These are phyloP conservation scores for Ustilago nuda DNA, from an alignment of 1,284 basidiomycete species.

Conservation along the genomic window DNA sequence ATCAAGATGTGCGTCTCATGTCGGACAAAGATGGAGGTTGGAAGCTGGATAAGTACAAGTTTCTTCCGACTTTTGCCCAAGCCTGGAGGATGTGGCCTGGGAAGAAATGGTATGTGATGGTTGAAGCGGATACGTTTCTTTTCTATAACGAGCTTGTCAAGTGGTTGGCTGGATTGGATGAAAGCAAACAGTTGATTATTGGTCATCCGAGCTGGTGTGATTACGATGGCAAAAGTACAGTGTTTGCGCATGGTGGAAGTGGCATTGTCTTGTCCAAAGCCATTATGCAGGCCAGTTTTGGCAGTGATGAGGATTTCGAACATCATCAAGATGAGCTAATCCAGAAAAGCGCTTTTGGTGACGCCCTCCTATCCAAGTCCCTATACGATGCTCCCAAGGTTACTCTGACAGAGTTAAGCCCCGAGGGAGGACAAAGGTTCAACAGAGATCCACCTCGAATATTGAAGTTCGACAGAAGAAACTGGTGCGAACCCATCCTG, in stretches of 20 bases:
- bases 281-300: slow-evolving; percentile 35
- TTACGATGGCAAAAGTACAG: slow-evolving; percentile 28
- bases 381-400: slow-evolving; percentile 31
- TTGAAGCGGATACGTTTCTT: slow-evolving; percentile 58
- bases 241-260: slow-evolving; percentile 45
- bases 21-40: slow-evolving; percentile 33
- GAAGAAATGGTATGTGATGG: slow-evolving; percentile 51
- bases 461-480: slow-evolving; percentile 21
- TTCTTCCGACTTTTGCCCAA: slow-evolving; percentile 45
- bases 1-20: slow-evolving; percentile 27
- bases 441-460: slow-evolving; percentile 33
- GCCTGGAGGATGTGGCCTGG: slow-evolving; percentile 30
- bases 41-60: slow-evolving; percentile 58
- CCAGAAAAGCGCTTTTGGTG: slow-evolving; percentile 37
- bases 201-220: slow-evolving; percentile 42
- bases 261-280: slow-evolving; percentile 39
- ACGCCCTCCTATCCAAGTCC: slow-evolving; percentile 46
- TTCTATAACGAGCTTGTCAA: slow-evolving; percentile 40
- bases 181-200: slow-evolving; percentile 19
- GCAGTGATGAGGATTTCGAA: slow-evolving; percentile 30
- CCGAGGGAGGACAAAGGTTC: slow-evolving; percentile 28
- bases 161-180: slow-evolving; percentile 29
- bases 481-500: slow-evolving; percentile 43
- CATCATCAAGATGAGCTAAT: slow-evolving; percentile 31
- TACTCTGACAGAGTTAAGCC: slow-evolving; percentile 12